Base-by-base conservation (phyloP, 2,329 filamentous ascomycete genomes). In the Cercospora sp. region DNA sequence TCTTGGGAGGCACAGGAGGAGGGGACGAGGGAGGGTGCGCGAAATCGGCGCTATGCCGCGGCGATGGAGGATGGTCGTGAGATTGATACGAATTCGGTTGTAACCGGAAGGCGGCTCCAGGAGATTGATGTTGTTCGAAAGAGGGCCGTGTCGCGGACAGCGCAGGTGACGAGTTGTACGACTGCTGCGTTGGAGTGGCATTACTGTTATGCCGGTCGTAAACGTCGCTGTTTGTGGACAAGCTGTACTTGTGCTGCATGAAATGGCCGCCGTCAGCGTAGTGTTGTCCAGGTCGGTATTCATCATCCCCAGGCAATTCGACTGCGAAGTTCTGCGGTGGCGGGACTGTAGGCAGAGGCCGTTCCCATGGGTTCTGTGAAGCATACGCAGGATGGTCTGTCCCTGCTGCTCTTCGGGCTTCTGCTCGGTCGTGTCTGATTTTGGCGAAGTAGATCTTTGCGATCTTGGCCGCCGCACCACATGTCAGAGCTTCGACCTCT, bases 401-500 rank as follows among this genome's bases (percentile, higher is more conserved):
- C 18, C 74, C 73, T n/a, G 77, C 76, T 69, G 72, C 78, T 77
- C 66, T 71, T 76, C 75, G 71, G 71, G 80, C 67, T 74, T 83
- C 72, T 70, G 81, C 77, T 57, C 83, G 81, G 34, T 90, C 89
- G 78, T 88, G 88, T 65, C 92, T 86, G 66, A 86, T 81, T 79
- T 93, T 93, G 71, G 91, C 91, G 69, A 89, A 87, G 75, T 94
- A 85, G 71, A 97, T 93, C 80, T 92, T 92, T 69, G 91, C 92
- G 73, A 98, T 83, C 79, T 94, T 96, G 8, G 88, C 86, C 0
- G 94, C 90, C 0, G 93, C 89, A 66, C 90, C 87, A 63, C 91
- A 84, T 6, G 92, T 92, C 86, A 93, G 91, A 73, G 83, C 86
- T 78, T 97, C 91, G 67, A 96, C 90, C 0, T 89, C 88, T 10